A percentile compares a stretch with the other conserved stretches of the same genome.
Conservation (phyloP, 495 filamentous ascomycete species). For the Penicillium silybi region DNA sequence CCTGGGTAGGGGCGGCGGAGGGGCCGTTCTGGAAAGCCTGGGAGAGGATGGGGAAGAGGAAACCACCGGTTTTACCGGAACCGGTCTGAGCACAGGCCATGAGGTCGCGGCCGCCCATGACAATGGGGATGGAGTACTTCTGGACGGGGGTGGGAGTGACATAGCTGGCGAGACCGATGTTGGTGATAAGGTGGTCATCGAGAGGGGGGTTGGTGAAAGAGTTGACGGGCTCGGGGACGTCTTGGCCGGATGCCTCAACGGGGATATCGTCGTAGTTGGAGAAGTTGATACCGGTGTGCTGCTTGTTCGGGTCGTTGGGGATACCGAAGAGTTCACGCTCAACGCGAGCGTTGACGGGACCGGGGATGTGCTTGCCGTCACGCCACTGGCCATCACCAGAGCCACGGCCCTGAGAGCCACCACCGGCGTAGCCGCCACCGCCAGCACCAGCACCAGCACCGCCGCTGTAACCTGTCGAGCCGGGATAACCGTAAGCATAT, state of each 20-base stretch:
- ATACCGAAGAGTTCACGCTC: slow-evolving; percentile 96
- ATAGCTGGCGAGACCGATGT: slow-evolving; percentile 92
- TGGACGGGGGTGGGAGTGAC: slow-evolving; percentile 93
- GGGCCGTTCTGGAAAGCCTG: slow-evolving; percentile 91
- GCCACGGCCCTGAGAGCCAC: slow-evolving; percentile 55
- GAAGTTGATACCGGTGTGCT: slow-evolving; percentile 98
- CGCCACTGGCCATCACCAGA: slow-evolving; percentile 93
- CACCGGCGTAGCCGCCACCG: slow-evolving; percentile 46
- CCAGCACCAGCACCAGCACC: slow-evolving; percentile 38
- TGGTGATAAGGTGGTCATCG: slow-evolving; percentile 83
- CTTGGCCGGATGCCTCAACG: slow-evolving; percentile 90
- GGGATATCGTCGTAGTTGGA: slow-evolving; percentile 99
- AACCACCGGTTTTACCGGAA: slow-evolving; percentile 99
- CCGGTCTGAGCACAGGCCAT: slow-evolving; percentile 99
- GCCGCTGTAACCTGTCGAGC: slow-evolving; percentile 46
- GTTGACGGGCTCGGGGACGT: slow-evolving; percentile 88
- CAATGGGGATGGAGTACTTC: slow-evolving; percentile 97
- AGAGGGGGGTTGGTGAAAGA: slow-evolving; percentile 91
- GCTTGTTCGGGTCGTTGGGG: slow-evolving; percentile 88
- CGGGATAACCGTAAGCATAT: slow-evolving; percentile 64
- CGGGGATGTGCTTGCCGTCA: slow-evolving; percentile 93
- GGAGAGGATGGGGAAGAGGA: slow-evolving; percentile 96
- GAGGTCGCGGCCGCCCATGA: slow-evolving; percentile 92
- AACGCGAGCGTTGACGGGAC: slow-evolving; percentile 77
- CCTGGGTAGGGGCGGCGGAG: slow-evolving; percentile 57